Base-by-base conservation (phyloP, 225 moss, liverwort and hornwort species). In the Lunularia cruciata region DNA sequence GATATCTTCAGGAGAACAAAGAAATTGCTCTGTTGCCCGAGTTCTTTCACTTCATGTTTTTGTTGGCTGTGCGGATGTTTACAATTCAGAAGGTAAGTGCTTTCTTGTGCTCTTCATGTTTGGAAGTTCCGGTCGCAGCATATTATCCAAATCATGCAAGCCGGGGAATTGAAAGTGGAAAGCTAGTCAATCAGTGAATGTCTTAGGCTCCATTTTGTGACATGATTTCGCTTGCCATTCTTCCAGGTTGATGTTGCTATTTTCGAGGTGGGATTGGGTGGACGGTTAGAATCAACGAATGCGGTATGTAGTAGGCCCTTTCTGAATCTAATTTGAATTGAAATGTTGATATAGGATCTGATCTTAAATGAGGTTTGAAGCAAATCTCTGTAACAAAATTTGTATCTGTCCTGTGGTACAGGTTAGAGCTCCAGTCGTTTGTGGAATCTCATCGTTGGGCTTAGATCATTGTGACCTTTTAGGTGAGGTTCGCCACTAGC, bases 231-330 rank as follows among this genome's bases (percentile, higher is more conserved):
- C n/a, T n/a, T n/a, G n/a, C n/a, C n/a, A n/a, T n/a, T n/a, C n/a
- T 4, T 75, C 22, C 82, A 99, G 98, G 86, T 99, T 65, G 98
- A 99, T 81, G 98, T 99, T 69, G 93, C 89, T 38, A 91, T 99
- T 61, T 79, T 99, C 82, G 98, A 99, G 80, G 98, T 99, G 69
- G 98, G 98, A n/a, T 82, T 99, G 56, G 98, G 98, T 76, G 98
- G 98, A 31, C 90, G 89, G 46, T 72, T 93, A 72, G 98, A 99
- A 79, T 88, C 98, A 78, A 99, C 98, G 52, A 99, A 99, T 72
- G 83, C 91, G 77, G 98, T 99, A 88, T 81, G 96, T 57, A 13
- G 14, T 4, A 38, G 38, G n/a, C 46, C 70, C 10, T 15, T 25
- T 52, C 47, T 60, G 35, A 72, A 2, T 43, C 16, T 43, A 43